Percentiles rank a stretch among this genome's conserved stretches.
phyloP scores from a whole-genome alignment of 1,284 basidiomycete genomes.

The Malassezia furfur region DNA sequence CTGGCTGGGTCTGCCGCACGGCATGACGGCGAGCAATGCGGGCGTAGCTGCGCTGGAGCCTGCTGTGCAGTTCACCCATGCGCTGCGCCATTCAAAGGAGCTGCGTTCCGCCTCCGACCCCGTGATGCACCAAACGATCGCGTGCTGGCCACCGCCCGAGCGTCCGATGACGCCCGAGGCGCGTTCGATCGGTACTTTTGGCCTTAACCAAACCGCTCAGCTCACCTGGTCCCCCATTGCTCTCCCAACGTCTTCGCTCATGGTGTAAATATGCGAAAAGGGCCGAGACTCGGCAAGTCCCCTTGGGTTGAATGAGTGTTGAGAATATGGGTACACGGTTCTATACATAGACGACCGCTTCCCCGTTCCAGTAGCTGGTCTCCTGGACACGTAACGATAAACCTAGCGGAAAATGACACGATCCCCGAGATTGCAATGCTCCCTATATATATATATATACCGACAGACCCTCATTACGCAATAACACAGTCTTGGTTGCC shows the following conservation, averaged over 20 bases:
- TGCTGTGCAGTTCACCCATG: not conserved
- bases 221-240: not conserved
- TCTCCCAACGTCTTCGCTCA: not conserved
- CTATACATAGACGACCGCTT: no score
- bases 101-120: not conserved
- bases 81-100: not conserved
- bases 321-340: no score
- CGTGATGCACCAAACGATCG: not conserved
- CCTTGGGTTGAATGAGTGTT: no score
- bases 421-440: not conserved
- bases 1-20: not conserved
- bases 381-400: no score
- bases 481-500: conserved; percentile 6
- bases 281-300: no score
- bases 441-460: no score
- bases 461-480: not conserved
- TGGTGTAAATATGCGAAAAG: not conserved
- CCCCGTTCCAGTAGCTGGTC: no score
- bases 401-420: no score
- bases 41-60: no score
- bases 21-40: no score
- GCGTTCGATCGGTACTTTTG: not conserved
- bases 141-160: not conserved
- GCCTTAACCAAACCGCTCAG: not conserved
- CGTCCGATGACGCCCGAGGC: not conserved